These are phyloP conservation scores for Penicillium brasilianum DNA, from an alignment of 2,329 filamentous ascomycete genomes.

Conservation along the genomic window DNA sequence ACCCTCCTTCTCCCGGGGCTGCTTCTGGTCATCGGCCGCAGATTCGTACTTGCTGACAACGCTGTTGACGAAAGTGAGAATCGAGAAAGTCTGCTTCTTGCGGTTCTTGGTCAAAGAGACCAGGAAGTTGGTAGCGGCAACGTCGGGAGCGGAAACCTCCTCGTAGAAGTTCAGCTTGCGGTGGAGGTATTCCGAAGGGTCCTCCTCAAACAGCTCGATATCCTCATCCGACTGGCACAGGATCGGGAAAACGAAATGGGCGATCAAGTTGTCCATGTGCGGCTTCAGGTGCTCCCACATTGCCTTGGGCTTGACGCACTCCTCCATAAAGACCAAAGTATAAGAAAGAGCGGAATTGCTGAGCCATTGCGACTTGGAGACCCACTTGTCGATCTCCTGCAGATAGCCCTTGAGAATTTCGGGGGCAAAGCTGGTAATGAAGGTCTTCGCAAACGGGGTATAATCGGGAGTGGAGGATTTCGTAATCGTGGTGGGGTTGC, in stretches of 20 bases:
- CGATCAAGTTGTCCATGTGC: constrained; percentile 89
- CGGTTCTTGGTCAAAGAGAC: constrained; percentile 92
- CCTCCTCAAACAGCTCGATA: constrained; percentile 88
- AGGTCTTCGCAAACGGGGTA: constrained; percentile 82
- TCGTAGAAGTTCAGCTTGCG: constrained; percentile 98
- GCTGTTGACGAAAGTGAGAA: constrained; percentile 92
- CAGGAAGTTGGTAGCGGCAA: constrained; percentile 95
- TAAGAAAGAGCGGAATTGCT: constrained; percentile 93
- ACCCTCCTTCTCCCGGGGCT: constrained; percentile 93
- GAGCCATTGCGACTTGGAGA: constrained; percentile 90
- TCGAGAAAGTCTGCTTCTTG: constrained; percentile 93
- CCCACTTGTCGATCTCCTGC: constrained; percentile 95
- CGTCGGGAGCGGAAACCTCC: constrained; percentile 91
- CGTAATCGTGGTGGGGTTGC: constrained; percentile 77
- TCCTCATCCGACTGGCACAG: constrained; percentile 92
- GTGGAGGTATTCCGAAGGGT: constrained; percentile 96
- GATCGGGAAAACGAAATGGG: constrained; percentile 93
- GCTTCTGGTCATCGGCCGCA: constrained; percentile 85
- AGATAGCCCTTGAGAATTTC: constrained; percentile 97
- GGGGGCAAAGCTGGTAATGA: constrained; percentile 88
- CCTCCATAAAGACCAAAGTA: constrained; percentile 92
- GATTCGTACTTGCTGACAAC: constrained; percentile 92
- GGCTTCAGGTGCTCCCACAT: constrained; percentile 96
- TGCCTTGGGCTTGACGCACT: constrained; percentile 94
- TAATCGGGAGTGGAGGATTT: constrained; percentile 78